Percentiles rank a stretch among this genome's conserved stretches.
Evolutionary conservation across 495 filamentous ascomycete species (phyloP).

Genomic region (Xylaria nigripes): DNA sequence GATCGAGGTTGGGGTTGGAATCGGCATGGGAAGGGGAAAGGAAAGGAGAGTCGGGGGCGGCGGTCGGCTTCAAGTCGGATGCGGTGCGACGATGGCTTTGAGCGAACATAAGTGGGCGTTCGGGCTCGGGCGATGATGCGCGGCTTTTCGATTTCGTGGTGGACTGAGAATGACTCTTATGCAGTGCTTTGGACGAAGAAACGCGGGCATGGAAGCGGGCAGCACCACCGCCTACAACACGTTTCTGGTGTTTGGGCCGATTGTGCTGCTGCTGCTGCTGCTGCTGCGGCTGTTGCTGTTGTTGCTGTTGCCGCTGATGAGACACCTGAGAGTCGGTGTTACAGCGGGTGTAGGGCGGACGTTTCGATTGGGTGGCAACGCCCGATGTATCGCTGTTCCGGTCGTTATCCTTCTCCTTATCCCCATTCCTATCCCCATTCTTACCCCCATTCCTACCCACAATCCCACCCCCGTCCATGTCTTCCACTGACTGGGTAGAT

Average conservation of each 20-base stretch:
- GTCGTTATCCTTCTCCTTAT: background rate
- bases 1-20: constrained; percentile 21
- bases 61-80: constrained; percentile 36
- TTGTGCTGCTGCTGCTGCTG: constrained; percentile 28
- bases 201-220: constrained; percentile 34
- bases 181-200: constrained; percentile 38
- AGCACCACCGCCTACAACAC: constrained; percentile 36
- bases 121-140: constrained; percentile 29
- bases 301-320: constrained; percentile 22
- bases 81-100: constrained; percentile 36
- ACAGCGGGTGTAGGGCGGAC: constrained; percentile 28
- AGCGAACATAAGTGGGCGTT: constrained; percentile 20
- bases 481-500: background rate
- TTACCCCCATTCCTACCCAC: background rate
- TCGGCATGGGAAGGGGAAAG: constrained; percentile 15
- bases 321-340: constrained; percentile 20
- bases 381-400: constrained; percentile 6
- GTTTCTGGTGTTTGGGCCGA: constrained; percentile 36
- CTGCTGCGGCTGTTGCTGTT: background rate
- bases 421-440: constrained; percentile 1
- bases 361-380: constrained; percentile 42
- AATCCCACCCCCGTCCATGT: constrained; percentile 3
- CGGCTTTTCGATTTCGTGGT: constrained; percentile 35
- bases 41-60: constrained; percentile 20
- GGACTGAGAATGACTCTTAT: constrained; percentile 35